Evolutionary conservation across 768 basidiomycete genomes (phyloP), one percentile per base, ranked within the genome.

Genomic region (Gelatoporia subvermispora): DNA sequence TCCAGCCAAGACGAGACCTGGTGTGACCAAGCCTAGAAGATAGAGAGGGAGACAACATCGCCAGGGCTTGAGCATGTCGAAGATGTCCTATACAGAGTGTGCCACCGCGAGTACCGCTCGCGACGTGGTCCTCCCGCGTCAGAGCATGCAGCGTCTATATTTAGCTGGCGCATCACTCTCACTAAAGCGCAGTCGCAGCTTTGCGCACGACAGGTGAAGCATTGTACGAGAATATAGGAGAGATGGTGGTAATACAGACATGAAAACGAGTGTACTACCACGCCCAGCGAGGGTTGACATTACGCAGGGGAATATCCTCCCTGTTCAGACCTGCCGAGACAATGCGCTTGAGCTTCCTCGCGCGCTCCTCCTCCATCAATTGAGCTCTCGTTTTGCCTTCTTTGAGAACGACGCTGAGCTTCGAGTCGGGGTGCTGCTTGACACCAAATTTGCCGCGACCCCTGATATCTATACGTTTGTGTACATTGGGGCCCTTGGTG

Each of bases 401-500:
- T 58, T 80, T 84, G 53, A 96, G 65, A 5, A 91, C 63, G 31
- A 95, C 86, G 57, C 78, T 77, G 60, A 96, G 60, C 40, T 83
- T 79, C 9, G 93, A 81, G 50, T 82, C 79, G 0, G 82, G 85
- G 63, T 89, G 90, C 11, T 78, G 73, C 43, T 85, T 84, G 49
- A 92, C 74, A 45, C 95, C 95, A 48, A 65, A 73, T 57, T 85
- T 84, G 28, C 87, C 88, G 54, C 94, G 81, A 45, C 91, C 95
- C 65, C 82, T 85, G 50, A 87, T 81, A 56, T 96, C 92, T 17
- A 92, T 56, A 45, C 84, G 79, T 51, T 79, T 82, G 35, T 78
- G 69, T 20, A 71, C 68, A 35, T 75, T 79, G 7, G 73, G 72
- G 4, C 87, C 93, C 65, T 98, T 97, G 41, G 81, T 85, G 15